Evolutionary conservation across 495 filamentous ascomycete species (phyloP).

Genomic region (Xylona heveae): DNA sequence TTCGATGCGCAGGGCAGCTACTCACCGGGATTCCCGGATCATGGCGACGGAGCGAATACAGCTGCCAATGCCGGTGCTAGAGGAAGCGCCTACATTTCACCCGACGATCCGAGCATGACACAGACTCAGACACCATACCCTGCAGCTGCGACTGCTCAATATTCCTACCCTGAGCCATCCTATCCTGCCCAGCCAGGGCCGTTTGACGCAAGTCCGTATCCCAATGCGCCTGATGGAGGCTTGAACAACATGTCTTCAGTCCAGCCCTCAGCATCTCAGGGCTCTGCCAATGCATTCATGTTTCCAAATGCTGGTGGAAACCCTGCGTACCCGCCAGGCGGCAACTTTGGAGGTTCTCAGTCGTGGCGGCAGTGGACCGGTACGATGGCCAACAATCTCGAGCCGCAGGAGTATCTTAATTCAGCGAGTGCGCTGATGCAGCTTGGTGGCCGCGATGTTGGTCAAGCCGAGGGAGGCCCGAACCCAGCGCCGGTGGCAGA

Average conservation of each 20-base stretch:
- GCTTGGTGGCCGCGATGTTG: conserved; percentile 5
- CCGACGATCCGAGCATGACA: neutral
- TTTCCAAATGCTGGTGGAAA: conserved; percentile 1
- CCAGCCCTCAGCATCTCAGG: neutral
- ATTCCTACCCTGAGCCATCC: conserved; percentile 1
- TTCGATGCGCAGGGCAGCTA: too few species aligned
- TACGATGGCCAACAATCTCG: conserved; percentile 4
- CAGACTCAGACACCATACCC: neutral
- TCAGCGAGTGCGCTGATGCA: conserved; percentile 7
- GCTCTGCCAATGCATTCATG: conserved; percentile 1
- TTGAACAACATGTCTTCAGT: neutral
- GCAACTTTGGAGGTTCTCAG: neutral
- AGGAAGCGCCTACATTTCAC: conserved; percentile 4
- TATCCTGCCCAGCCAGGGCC: neutral
- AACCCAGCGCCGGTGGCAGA: neutral
- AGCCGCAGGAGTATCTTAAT: conserved; percentile 5
- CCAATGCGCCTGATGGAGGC: neutral
- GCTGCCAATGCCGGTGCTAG: too few species aligned
- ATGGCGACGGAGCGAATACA: too few species aligned
- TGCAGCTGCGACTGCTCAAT: neutral
- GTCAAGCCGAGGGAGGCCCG: neutral
- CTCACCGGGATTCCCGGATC: too few species aligned
- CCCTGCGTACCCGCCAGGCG: neutral
- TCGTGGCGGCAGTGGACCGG: conserved; percentile 7
- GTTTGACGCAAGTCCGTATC: neutral